These are phyloP conservation scores for Amesomyces nigricolor DNA, from an alignment of 2,329 filamentous ascomycete genomes.

Conservation along the genomic window DNA sequence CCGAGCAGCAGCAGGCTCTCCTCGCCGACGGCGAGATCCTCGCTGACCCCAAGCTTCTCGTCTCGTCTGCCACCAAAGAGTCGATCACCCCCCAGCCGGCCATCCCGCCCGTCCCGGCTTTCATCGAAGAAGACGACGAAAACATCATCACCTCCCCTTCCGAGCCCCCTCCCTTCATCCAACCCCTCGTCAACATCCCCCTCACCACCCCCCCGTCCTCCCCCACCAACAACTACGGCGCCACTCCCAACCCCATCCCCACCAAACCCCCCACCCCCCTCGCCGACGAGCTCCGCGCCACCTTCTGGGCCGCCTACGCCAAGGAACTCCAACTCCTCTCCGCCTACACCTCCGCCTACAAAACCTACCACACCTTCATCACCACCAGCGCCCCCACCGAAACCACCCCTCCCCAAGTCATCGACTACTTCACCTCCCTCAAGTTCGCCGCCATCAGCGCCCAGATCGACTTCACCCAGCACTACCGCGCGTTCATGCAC, in stretches of 20 bases:
- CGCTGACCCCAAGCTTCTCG: slow-evolving; percentile 1
- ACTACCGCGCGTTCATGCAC: background rate
- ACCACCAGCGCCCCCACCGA: background rate
- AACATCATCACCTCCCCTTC: background rate
- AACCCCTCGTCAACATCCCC: slow-evolving; percentile 3
- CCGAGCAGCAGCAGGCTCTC: slow-evolving; percentile 9
- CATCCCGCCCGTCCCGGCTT: background rate
- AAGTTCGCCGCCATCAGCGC: background rate
- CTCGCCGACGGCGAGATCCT: slow-evolving; percentile 6
- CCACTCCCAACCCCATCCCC: slow-evolving; percentile 5
- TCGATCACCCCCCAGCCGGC: background rate
- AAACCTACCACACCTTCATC: background rate
- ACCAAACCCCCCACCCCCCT: slow-evolving; percentile 3
- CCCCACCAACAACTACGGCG: background rate
- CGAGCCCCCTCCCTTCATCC: background rate
- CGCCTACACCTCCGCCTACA: slow-evolving; percentile 2
- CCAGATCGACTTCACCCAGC: slow-evolving; percentile 4
- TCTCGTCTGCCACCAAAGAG: background rate
- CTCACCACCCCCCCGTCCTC: background rate
- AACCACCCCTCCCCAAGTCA: background rate
- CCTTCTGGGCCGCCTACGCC: slow-evolving; percentile 4
- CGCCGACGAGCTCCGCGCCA: slow-evolving; percentile 11
- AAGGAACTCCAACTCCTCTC: background rate
- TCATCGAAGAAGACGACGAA: background rate
- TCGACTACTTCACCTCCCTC: background rate